Evolutionary conservation across 2,329 filamentous ascomycete species (phyloP), one percentile per base, ranked within the genome.

Genomic region (Exophiala phaeomuriformis): DNA sequence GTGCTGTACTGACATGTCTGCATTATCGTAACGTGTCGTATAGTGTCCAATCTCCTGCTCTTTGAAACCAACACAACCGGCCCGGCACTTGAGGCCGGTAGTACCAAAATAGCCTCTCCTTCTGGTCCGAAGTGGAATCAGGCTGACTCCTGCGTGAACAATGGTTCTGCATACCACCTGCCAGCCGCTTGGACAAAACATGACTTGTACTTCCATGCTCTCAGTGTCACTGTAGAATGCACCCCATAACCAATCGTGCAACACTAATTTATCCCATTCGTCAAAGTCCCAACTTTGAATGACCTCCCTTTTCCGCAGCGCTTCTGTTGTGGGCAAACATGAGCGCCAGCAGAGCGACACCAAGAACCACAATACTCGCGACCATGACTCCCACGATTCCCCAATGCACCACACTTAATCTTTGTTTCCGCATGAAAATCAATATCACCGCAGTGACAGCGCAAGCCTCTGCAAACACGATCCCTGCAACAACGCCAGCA

Each of bases 401-500:
- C 57, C 57, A 59, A 33, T 59, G 57, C 4, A 59, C 6, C 2
- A 51, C 37, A 28, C 54, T 50, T 10, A 59, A 39, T 29, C 35
- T 52, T 32, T 57, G 51, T 29, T 53, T 58, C 35, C 59, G 47
- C 55, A 57, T 58, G 39, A 49, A 53, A 4, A 60, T 52, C 19
- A 61, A 44, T 12, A 57, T 49, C 9, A 57, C 49, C 10, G 57
- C 59, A 32, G 50, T 29, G 4, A 52, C 29, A 7, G 49, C 55
- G 35, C 59, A 60, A 2, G 45, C 30, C 36, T 58, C 53, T 2
- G 83, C 86, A 31, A 80, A 75, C 32, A 86, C 76, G 10, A 85
- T 82, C 6, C 85, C 86, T 39, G 88, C 74, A 1, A 86, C 76
- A 1, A 87, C 84, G 5, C 83, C 86, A 0, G 80, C 80, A 63